Conservation (phyloP, 2,329 filamentous ascomycete species). For the Blastomyces parvus region DNA sequence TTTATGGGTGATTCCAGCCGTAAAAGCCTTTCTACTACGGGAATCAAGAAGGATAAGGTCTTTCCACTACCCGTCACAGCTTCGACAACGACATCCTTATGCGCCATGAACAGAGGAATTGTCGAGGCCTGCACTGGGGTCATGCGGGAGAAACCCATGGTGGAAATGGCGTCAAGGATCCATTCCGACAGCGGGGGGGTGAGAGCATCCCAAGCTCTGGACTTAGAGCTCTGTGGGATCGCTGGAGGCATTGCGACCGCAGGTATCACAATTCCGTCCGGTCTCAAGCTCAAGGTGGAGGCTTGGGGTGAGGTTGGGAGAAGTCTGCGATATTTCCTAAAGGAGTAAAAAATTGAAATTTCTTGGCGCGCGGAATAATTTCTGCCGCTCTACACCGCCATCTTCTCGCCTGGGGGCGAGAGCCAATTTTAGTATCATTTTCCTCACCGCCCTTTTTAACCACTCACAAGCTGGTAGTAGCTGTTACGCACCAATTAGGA, state of each 20-base stretch:
- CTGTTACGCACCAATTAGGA: no score
- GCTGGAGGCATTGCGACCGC: not conserved
- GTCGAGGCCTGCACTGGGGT: constrained; percentile 93
- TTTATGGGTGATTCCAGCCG: constrained; percentile 73
- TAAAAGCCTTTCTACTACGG: constrained; percentile 71
- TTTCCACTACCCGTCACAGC: constrained; percentile 89
- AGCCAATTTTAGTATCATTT: no score
- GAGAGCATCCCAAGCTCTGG: constrained; percentile 58
- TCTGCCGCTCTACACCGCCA: constrained; percentile 5
- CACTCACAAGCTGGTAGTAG: no score
- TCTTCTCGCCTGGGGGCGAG: no score
- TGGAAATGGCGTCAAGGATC: constrained; percentile 71
- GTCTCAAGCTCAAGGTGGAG: not conserved
- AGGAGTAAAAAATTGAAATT: not conserved
- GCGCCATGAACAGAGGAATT: constrained; percentile 75
- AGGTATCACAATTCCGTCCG: not conserved
- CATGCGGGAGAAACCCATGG: constrained; percentile 78
- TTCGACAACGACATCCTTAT: constrained; percentile 90
- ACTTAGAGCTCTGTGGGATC: constrained; percentile 21
- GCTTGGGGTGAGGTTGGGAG: not conserved
- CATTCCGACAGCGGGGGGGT: constrained; percentile 67
- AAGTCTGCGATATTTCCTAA: constrained; percentile 3
- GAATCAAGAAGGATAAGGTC: constrained; percentile 76
- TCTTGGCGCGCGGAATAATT: constrained; percentile 1
- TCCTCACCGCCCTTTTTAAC: no score